These are phyloP conservation scores for Apiospora phragmitis DNA, from an alignment of 2,329 filamentous ascomycete species.

Conservation along the genomic window DNA sequence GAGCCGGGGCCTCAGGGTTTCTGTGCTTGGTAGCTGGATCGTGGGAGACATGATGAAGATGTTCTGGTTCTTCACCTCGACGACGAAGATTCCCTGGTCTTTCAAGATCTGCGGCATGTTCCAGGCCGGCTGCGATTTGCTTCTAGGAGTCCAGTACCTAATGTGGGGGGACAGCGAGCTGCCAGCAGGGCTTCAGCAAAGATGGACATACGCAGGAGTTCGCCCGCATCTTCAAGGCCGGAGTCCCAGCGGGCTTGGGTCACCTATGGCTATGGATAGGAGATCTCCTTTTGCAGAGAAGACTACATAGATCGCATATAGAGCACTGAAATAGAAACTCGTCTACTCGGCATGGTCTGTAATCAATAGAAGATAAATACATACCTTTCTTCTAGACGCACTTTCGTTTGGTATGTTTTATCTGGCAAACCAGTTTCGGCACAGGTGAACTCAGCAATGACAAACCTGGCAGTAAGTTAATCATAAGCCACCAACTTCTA, in stretches of 20 bases:
- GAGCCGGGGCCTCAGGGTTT: constrained; percentile 76
- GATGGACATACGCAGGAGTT: constrained; percentile 28
- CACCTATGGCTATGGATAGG: constrained; percentile 41
- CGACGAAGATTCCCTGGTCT: constrained; percentile 68
- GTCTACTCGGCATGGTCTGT: not conserved
- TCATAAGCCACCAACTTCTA: not conserved
- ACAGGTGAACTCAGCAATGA: not conserved
- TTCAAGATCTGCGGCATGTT: constrained; percentile 85
- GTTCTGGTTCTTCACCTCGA: constrained; percentile 78
- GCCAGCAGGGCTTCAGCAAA: constrained; percentile 24
- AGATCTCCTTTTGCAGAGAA: constrained; percentile 39
- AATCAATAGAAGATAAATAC: not conserved
- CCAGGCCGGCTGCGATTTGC: constrained; percentile 74
- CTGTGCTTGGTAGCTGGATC: constrained; percentile 76
- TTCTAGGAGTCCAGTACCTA: constrained; percentile 73
- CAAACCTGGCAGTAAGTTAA: not conserved
- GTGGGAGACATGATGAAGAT: constrained; percentile 84
- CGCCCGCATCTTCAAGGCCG: constrained; percentile 30
- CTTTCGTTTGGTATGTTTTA: not conserved
- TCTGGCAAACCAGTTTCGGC: not conserved
- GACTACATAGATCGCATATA: constrained; percentile 20
- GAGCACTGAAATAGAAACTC: not conserved
- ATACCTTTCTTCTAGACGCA: not conserved
- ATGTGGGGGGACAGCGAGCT: constrained; percentile 61
- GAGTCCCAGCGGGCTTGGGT: constrained; percentile 36